Evolutionary conservation across 768 basidiomycete genomes (phyloP), one percentile per base, ranked within the genome.

Genomic region (Galerina marginata): DNA sequence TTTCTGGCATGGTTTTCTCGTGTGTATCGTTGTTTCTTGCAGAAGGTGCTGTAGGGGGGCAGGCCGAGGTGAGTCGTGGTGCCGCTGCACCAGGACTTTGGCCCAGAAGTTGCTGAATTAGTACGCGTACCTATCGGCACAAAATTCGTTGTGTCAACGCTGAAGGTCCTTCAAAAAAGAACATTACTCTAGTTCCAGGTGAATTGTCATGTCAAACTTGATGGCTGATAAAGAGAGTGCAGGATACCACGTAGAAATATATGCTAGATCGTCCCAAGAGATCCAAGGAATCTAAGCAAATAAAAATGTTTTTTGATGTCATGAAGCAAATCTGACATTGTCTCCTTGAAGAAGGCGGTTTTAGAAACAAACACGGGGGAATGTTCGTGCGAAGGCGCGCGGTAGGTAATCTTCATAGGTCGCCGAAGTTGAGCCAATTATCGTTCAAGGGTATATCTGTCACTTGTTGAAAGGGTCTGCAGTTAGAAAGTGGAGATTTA

Each of bases 41-140:
- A 58, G 58, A 52, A 23, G 58, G 46, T 57, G 52, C 12, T 54
- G 60, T 56, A 33, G 20, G 37, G 42, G 39, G 45, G 47, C 51
- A 45, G 50, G 51, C 43, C 47, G 58, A 52, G 53, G 55, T 42
- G 49, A 39, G 56, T 54, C 45, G 51, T 58, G 58, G 51, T 58
- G 59, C 50, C 46, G 37, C 26, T 42, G 64, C 49, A 40, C 62
- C 62, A 51, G 16, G 49, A 52, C 25, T 47, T 50, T 60, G 65
- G 62, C 49, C 56, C 65, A 37, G 36, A 57, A 45, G n/a, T 59
- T 63, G 54, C 59, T 66, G 59, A 44, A 60, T 61, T 60, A 42
- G 61, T 54, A 36, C 39, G 40, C 52, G 44, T 43, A 53, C 44
- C 48, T 48, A 54, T 57, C 61, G 61, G 61, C 61, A 42, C n/a